Evolutionary conservation across 1,284 basidiomycete genomes (phyloP), one percentile per base, ranked within the genome.

Genomic region (Boletus sp.): DNA sequence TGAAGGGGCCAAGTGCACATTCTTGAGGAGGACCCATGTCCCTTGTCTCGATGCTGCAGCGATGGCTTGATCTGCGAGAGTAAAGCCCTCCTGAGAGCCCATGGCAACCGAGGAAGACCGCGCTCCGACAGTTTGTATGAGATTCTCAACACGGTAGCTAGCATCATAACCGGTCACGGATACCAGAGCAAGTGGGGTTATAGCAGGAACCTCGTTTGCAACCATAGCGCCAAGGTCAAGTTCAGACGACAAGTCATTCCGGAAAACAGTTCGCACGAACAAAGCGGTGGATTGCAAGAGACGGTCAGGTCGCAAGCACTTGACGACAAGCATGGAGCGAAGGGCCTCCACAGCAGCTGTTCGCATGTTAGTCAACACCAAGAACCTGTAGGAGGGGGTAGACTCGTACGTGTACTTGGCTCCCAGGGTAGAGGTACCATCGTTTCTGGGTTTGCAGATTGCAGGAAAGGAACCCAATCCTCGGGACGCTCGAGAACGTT

Each of bases 61-160:
- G 54, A 98, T 96, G 2, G 93, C 93, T 66, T 95, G 92, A 61
- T 98, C 94, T 5, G 94, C 94, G 3, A 93, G 76, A 7, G 82
- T 81, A 68, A 92, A 94, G n/a, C 94, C 94, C 75, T 98, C 94
- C 56, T 93, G 89, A 2, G 94, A 96, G n/a, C 94, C 94, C 92
- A 98, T 96, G 10, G 94, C 94, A 14, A 97, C 90, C 1, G 91
- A 90, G 0, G 83, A 75, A 52, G 91, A 94, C 25, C 83, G 82
- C 33, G 80, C 75, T 20, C 84, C 82, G 10, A 82, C 82, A 39
- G 82, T 81, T 61, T 86, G 82, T 56, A 94, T 84, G 33, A 96
- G 78, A 57, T 88, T 90, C 59, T 97, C 94, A 26, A 97, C 90
- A 44, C 89, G 82, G 67, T 94, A 97, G 66, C 92, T 94, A 9